Evolutionary conservation across 148 eudicot genomes (phyloP).

Genomic region (Agrostemma githago): DNA sequence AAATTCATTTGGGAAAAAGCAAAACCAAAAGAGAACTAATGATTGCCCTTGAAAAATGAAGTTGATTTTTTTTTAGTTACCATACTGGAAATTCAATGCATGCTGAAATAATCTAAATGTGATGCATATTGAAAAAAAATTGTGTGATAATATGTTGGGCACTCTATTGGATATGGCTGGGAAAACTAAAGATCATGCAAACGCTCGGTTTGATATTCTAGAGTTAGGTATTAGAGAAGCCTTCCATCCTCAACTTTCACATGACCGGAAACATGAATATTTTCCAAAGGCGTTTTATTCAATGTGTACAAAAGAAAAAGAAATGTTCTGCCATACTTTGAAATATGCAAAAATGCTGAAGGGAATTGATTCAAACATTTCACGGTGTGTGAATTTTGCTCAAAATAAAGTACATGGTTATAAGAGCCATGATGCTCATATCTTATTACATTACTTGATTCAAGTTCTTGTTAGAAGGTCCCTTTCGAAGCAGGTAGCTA

Average conservation of each 20-base stretch:
- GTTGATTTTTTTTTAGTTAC: constrained; percentile 5
- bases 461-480: background rate
- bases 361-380: background rate
- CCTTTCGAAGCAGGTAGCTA: background rate
- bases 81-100: background rate
- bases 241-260: background rate
- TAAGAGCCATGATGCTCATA: constrained; percentile 1
- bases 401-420: too few relatives aligned
- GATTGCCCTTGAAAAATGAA: background rate
- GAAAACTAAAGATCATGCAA: constrained; percentile 15
- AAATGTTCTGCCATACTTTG: background rate
- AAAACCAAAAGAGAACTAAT: background rate
- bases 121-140: constrained; percentile 13
- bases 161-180: constrained; percentile 1
- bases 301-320: background rate
- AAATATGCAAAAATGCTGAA: constrained; percentile 4
- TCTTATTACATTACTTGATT: constrained; percentile 1
- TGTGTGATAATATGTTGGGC: constrained; percentile 3
- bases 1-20: background rate
- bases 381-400: too few relatives aligned
- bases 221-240: background rate
- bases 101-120: background rate
- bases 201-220: constrained; percentile 11
- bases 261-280: background rate
- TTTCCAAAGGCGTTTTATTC: constrained; percentile 5